These are phyloP conservation scores for Botrytis elliptica DNA, from an alignment of 2,329 filamentous ascomycete species.

Conservation along the genomic window DNA sequence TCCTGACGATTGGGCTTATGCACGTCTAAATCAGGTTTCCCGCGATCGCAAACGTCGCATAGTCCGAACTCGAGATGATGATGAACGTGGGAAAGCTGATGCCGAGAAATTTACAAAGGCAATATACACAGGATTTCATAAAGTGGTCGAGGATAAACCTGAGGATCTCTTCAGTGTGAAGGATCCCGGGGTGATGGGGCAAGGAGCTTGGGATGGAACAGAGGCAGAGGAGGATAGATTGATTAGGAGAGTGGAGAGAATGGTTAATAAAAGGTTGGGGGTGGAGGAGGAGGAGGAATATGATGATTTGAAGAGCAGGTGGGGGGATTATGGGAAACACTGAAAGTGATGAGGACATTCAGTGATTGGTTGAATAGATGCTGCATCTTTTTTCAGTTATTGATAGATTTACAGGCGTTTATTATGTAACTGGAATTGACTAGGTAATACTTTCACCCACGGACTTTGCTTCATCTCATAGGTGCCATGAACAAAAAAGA, in stretches of 20 bases:
- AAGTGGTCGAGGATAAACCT: neutral
- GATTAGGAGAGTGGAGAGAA: neutral
- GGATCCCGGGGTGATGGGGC: neutral
- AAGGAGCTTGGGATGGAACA: neutral
- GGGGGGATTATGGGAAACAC: neutral
- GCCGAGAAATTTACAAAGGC: neutral
- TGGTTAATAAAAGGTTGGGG: neutral
- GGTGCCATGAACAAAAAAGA: neutral
- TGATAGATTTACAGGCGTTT: neutral
- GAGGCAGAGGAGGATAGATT: neutral
- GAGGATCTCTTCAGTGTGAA: neutral
- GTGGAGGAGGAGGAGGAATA: neutral
- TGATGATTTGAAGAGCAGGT: neutral
- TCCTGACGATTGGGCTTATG: neutral
- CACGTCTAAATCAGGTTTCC: neutral
- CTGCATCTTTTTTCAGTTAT: neutral
- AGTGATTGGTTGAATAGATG: neutral
- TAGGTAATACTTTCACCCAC: neutral
- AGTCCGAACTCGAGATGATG: neutral
- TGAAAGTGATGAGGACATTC: neutral
- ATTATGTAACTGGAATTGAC: neutral
- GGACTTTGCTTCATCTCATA: neutral
- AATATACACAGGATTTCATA: neutral
- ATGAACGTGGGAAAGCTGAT: neutral
- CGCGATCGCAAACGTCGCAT: neutral